Percentiles rank a stretch among this genome's conserved stretches.
These are phyloP conservation scores for Heracleum sosnowskyi DNA, from an alignment of 129 eudicot species.

Conservation along the genomic window DNA sequence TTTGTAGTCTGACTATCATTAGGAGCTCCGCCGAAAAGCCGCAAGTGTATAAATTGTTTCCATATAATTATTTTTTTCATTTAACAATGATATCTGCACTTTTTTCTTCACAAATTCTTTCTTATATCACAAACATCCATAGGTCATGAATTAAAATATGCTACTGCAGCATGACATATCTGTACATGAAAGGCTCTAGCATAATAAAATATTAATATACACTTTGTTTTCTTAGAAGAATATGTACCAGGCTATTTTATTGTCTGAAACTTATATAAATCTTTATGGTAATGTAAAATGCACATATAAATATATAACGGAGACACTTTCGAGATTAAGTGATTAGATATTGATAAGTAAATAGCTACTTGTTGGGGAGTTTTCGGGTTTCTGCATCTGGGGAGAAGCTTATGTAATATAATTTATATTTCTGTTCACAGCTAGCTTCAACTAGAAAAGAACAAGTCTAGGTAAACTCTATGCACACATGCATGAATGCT, in stretches of 20 bases:
- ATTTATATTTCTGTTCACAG: not conserved
- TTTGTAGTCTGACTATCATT: not conserved
- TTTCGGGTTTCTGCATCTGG: not conserved
- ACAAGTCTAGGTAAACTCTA: not conserved
- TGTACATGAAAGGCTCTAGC: not conserved
- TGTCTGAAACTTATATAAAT: not conserved
- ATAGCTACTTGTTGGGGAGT: not conserved
- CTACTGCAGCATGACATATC: not conserved
- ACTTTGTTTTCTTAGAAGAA: not conserved
- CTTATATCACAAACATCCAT: not conserved
- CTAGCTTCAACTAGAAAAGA: not conserved
- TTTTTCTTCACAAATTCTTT: not conserved
- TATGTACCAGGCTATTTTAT: not conserved
- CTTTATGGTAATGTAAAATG: not conserved
- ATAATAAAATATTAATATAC: not conserved
- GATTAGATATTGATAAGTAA: not conserved
- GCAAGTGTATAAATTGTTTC: not conserved
- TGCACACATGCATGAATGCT: not conserved
- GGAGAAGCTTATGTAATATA: not conserved
- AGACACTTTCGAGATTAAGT: not conserved
- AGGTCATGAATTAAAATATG: not conserved
- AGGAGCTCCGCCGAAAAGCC: not conserved
- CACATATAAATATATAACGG: not conserved
- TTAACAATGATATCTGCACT: not conserved
- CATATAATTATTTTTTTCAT: not conserved